Percentiles rank a stretch among this genome's conserved stretches.
phyloP scores from a whole-genome alignment of 2,329 filamentous ascomycete genomes.

The Cordyceps cicadae region DNA sequence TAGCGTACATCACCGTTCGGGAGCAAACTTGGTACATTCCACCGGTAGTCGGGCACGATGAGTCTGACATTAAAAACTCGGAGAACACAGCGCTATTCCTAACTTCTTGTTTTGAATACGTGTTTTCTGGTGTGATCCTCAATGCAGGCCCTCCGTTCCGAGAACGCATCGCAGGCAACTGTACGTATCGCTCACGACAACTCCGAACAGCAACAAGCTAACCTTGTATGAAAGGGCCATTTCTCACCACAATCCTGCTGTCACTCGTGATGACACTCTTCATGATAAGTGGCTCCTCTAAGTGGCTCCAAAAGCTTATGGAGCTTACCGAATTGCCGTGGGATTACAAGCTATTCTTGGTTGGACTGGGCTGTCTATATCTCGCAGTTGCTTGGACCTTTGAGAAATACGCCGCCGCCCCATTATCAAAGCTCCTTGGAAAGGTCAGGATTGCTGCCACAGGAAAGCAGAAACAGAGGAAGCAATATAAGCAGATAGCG shows the following conservation, averaged over 20 bases:
- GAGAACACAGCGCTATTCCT: constrained; percentile 90
- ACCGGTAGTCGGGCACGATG: constrained; percentile 65
- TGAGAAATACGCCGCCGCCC: constrained; percentile 1
- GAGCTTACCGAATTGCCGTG: constrained; percentile 70
- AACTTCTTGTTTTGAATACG: constrained; percentile 89
- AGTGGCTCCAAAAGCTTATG: constrained; percentile 67
- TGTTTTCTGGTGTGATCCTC: constrained; percentile 78
- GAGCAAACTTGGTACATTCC: constrained; percentile 80
- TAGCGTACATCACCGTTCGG: constrained; percentile 66
- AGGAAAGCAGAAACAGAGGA: neutral
- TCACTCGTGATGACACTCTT: constrained; percentile 63
- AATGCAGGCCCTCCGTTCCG: constrained; percentile 89
- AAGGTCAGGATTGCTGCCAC: neutral
- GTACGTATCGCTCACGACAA: constrained; percentile 39
- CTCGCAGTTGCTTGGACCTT: constrained; percentile 44
- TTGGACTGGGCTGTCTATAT: constrained; percentile 61
- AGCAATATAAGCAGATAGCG: constrained; percentile 7
- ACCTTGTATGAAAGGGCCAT: constrained; percentile 54
- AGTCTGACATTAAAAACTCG: constrained; percentile 82
- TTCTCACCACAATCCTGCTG: constrained; percentile 65
- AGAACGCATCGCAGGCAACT: constrained; percentile 69
- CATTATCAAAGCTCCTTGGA: neutral
- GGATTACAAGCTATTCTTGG: constrained; percentile 64
- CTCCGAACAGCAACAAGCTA: neutral
- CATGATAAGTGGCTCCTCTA: constrained; percentile 69